A percentile compares a stretch with the other conserved stretches of the same genome.
Evolutionary conservation across 768 basidiomycete species (phyloP).

Genomic region (Leccinum obscurum): DNA sequence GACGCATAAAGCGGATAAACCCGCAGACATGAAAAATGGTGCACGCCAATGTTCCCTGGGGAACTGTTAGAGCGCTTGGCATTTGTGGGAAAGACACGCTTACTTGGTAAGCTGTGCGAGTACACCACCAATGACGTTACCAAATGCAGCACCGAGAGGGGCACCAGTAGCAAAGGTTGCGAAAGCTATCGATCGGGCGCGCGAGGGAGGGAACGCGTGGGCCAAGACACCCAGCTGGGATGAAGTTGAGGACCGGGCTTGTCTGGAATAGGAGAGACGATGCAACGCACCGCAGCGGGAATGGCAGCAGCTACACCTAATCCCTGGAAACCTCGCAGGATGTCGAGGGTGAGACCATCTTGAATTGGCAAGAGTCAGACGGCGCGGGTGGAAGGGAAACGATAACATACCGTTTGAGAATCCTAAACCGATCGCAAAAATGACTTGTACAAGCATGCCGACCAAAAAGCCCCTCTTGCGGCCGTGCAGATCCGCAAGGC

Average conservation of each 20-base stretch:
- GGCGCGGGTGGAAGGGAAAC: not conserved
- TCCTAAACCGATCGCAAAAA: constrained; percentile 63
- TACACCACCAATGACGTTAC: constrained; percentile 67
- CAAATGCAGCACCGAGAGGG: constrained; percentile 75
- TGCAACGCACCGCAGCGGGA: constrained; percentile 60
- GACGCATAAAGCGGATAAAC: constrained; percentile 51
- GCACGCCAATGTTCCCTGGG: constrained; percentile 64
- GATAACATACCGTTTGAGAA: constrained; percentile 52
- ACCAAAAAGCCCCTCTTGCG: constrained; percentile 64
- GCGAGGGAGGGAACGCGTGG: constrained; percentile 67
- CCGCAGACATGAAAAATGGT: constrained; percentile 59
- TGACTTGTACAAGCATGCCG: constrained; percentile 54
- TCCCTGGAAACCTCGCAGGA: constrained; percentile 82
- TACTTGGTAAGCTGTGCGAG: constrained; percentile 54
- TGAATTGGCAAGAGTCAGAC: constrained; percentile 11
- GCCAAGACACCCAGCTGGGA: constrained; percentile 78
- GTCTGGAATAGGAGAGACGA: not conserved
- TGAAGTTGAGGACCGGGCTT: not conserved
- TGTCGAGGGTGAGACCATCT: constrained; percentile 62
- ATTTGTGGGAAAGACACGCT: constrained; percentile 4
- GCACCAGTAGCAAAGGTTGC: constrained; percentile 84
- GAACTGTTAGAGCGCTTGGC: constrained; percentile 1
- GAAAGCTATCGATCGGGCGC: constrained; percentile 73
- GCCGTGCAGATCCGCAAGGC: constrained; percentile 81
- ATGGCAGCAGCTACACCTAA: constrained; percentile 76